Evolutionary conservation across 192 early-diverging fungal genomes (phyloP).

Genomic region (Umbelopsis sp.): DNA sequence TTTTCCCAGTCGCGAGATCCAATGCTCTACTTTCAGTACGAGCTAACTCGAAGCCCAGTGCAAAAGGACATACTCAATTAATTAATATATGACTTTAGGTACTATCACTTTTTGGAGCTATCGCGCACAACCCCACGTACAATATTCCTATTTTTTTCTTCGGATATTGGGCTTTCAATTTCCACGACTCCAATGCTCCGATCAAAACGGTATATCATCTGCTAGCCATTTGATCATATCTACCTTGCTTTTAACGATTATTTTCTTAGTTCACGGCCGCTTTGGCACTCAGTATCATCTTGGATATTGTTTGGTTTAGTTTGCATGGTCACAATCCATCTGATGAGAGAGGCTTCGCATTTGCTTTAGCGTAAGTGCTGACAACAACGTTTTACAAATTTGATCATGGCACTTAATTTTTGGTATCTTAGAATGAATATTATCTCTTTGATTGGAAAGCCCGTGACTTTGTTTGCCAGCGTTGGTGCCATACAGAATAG

Average conservation of each 20-base stretch:
- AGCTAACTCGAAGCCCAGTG: neutral
- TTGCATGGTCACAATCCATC: conserved; percentile 44
- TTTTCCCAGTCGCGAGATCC: neutral
- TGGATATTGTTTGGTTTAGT: conserved; percentile 52
- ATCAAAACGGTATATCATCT: conserved; percentile 46
- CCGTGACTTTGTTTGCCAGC: conserved; percentile 50
- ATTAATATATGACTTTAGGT: conserved; percentile 32
- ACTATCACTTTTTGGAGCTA: conserved; percentile 48
- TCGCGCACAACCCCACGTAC: conserved; percentile 50
- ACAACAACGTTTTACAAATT: neutral
- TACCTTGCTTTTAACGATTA: neutral
- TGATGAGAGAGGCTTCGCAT: conserved; percentile 46
- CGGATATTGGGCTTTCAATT: conserved; percentile 54
- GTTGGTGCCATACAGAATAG: conserved; percentile 49
- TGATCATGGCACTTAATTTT: neutral
- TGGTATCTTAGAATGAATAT: conserved; percentile 40
- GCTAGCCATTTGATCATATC: neutral
- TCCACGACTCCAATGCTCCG: conserved; percentile 53
- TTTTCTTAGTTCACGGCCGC: conserved; percentile 47
- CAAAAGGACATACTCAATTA: neutral
- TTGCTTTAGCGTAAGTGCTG: conserved; percentile 30
- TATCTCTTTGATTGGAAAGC: conserved; percentile 45
- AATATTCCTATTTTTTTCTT: conserved; percentile 58
- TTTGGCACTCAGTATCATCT: conserved; percentile 47
- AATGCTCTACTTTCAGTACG: neutral